Conservation (phyloP, 129 eudicot genomes). For the Helichrysum umbraculigerum region DNA sequence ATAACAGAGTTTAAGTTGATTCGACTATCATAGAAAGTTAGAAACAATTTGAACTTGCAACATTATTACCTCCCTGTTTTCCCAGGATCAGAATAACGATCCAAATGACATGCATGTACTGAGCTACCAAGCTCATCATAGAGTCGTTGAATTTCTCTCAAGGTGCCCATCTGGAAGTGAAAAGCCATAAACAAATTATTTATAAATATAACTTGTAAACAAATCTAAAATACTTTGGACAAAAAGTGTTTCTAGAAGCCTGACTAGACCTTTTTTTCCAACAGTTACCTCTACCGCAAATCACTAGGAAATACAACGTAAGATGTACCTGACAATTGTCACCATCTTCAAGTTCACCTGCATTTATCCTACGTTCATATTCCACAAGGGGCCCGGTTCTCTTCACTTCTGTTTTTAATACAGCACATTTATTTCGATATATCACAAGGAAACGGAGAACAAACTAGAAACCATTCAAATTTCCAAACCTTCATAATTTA, state of each 20-base stretch:
- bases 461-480: not conserved
- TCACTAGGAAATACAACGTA: not conserved
- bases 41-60: not conserved
- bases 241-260: not conserved
- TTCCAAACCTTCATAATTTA: conserved; percentile 42
- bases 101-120: conserved; percentile 71
- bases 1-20: not conserved
- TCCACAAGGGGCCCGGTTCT: conserved; percentile 77
- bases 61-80: conserved; percentile 65
- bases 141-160: conserved; percentile 85
- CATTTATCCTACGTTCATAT: conserved; percentile 79
- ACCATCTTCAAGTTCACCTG: conserved; percentile 87
- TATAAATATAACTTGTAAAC: not conserved
- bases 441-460: conserved; percentile 8
- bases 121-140: conserved; percentile 76
- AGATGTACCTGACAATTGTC: conserved; percentile 73
- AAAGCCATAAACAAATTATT: not conserved
- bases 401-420: conserved; percentile 35
- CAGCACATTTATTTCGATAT: conserved; percentile 10
- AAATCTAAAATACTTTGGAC: not conserved
- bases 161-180: conserved; percentile 61
- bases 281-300: not conserved
- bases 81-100: conserved; percentile 65
- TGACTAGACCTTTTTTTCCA: not conserved
- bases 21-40: not conserved